Evolutionary conservation across 1,139 yeast genomes (phyloP).

Genomic region (Candida freyschussii): DNA sequence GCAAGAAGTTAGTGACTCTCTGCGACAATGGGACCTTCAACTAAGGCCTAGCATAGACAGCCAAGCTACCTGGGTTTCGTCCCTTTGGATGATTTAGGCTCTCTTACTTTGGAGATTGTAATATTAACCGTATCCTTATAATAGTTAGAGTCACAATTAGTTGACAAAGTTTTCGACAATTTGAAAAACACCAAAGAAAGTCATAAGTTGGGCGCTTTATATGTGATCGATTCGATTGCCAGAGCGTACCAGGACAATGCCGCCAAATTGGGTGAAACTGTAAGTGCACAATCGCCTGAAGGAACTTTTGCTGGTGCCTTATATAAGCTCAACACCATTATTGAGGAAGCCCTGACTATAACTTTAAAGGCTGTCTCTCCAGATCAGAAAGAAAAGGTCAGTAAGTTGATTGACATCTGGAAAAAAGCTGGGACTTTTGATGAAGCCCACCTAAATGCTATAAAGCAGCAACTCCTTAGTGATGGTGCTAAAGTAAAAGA

Average conservation of each 20-base stretch:
- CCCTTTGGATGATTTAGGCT: too few relatives aligned
- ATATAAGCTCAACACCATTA: constrained; percentile 51
- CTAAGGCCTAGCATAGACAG: too few relatives aligned
- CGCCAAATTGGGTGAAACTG: constrained; percentile 43
- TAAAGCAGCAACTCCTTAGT: constrained; percentile 57
- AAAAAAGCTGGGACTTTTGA: constrained; percentile 77
- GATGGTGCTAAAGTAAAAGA: constrained; percentile 23
- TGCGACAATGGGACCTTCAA: too few relatives aligned
- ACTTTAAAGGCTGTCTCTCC: constrained; percentile 50
- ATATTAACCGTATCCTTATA: constrained; percentile 11
- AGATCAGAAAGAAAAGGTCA: constrained; percentile 61
- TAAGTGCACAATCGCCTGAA: constrained; percentile 46
- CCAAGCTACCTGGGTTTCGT: too few relatives aligned
- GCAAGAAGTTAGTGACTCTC: too few relatives aligned
- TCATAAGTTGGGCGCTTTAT: constrained; percentile 86
- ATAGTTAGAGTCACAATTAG: constrained; percentile 49
- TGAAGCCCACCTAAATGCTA: constrained; percentile 46
- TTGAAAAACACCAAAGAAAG: constrained; percentile 72
- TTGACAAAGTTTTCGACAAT: constrained; percentile 58
- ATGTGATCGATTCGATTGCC: constrained; percentile 88
- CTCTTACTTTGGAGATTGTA: too few relatives aligned
- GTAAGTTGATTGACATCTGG: constrained; percentile 90
- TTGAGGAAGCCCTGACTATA: constrained; percentile 55
- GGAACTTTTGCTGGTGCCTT: constrained; percentile 79
- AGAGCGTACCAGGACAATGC: constrained; percentile 82